These are phyloP conservation scores for Amphichorda felina DNA, from an alignment of 2,329 filamentous ascomycete genomes.

Conservation along the genomic window DNA sequence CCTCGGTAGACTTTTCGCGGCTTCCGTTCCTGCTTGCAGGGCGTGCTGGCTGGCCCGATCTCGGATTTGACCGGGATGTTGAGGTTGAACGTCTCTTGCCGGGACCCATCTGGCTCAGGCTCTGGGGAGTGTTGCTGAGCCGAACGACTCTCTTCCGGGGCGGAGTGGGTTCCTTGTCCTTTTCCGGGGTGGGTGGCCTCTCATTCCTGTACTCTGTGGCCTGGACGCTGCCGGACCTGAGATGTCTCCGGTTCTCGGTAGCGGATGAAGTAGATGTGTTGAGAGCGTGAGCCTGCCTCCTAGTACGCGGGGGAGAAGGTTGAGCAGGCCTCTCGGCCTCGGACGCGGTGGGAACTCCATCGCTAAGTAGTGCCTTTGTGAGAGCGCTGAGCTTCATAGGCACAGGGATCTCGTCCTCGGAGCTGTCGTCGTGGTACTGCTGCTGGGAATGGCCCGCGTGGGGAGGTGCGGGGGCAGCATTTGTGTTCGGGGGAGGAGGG, in stretches of 20 bases:
- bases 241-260: conserved; percentile 30
- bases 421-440: conserved; percentile 57
- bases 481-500: conserved; percentile 15
- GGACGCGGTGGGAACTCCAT: conserved; percentile 35
- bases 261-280: conserved; percentile 29
- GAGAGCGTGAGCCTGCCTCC: conserved; percentile 36
- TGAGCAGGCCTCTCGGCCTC: conserved; percentile 20
- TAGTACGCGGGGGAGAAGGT: conserved; percentile 32
- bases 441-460: conserved; percentile 24
- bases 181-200: conserved; percentile 28
- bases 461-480: conserved; percentile 8
- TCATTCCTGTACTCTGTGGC: conserved; percentile 22
- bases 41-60: conserved; percentile 14
- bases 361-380: conserved; percentile 72
- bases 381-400: conserved; percentile 91
- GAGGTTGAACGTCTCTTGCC: conserved; percentile 39
- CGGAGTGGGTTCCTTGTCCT: conserved; percentile 38
- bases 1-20: conserved; percentile 27
- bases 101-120: conserved; percentile 25
- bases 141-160: conserved; percentile 45
- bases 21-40: conserved; percentile 26
- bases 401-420: conserved; percentile 84
- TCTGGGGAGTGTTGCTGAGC: conserved; percentile 38
- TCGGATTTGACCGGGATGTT: conserved; percentile 19
- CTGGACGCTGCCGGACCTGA: conserved; percentile 36